phyloP scores from a whole-genome alignment of 495 filamentous ascomycete genomes.

The Parachaetomium inaequale region DNA sequence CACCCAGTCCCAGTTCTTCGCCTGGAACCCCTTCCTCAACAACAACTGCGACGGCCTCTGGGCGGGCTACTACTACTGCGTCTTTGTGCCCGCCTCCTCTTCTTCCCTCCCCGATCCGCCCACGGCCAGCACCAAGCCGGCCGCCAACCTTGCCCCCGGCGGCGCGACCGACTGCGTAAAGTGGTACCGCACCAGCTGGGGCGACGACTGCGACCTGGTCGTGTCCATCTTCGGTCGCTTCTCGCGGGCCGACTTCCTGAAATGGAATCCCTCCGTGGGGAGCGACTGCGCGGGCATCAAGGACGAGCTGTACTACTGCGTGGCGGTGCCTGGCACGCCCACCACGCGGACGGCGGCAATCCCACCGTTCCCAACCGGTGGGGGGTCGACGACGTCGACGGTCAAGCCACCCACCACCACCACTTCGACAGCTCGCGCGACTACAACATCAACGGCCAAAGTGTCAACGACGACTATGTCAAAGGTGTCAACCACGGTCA shows the following conservation, averaged over 20 bases:
- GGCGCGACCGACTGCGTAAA: not conserved
- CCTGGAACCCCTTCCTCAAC: not conserved
- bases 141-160: not conserved
- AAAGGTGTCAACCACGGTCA: too few relatives aligned
- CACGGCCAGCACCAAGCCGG: not conserved
- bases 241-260: not conserved
- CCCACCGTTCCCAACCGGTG: too few relatives aligned
- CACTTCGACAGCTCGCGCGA: too few relatives aligned
- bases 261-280: not conserved
- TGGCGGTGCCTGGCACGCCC: not conserved
- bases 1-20: not conserved
- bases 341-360: too few relatives aligned
- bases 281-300: not conserved
- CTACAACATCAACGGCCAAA: too few relatives aligned
- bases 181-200: too few relatives aligned
- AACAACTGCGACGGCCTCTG: not conserved
- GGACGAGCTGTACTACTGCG: not conserved
- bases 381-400: too few relatives aligned
- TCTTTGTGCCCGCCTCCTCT: too few relatives aligned
- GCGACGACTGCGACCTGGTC: not conserved
- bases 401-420: too few relatives aligned
- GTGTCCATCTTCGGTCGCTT: not conserved
- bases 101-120: not conserved
- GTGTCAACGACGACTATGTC: too few relatives aligned
- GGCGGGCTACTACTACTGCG: slow-evolving; percentile 1